These are phyloP conservation scores for Firmiana major DNA, from an alignment of 345 rosid genomes.

Conservation along the genomic window DNA sequence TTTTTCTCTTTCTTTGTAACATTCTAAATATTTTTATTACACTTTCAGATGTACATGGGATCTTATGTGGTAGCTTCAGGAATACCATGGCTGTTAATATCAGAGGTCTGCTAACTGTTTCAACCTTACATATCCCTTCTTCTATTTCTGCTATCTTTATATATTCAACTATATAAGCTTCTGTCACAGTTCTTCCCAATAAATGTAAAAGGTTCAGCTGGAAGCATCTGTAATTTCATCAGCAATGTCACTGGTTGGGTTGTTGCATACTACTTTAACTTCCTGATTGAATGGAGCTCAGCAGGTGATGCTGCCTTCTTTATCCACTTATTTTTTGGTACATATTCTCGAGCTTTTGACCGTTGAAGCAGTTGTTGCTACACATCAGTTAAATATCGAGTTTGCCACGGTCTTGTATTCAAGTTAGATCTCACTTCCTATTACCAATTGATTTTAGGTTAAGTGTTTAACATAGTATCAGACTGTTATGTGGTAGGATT, in stretches of 20 bases:
- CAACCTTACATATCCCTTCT: not conserved
- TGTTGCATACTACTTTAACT: constrained; percentile 2
- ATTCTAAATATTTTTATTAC: not conserved
- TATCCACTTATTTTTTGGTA: not conserved
- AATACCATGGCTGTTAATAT: not conserved
- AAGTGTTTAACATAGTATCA: no score
- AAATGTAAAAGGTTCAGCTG: not conserved
- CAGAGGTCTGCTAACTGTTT: not conserved
- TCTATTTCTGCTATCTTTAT: not conserved
- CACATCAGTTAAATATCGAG: no score
- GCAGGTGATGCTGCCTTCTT: not conserved
- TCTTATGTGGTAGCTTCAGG: not conserved
- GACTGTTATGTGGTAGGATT: no score
- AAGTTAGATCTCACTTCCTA: no score
- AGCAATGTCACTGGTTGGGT: not conserved
- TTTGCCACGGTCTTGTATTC: no score
- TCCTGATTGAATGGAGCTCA: constrained; percentile 1
- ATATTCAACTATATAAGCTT: not conserved
- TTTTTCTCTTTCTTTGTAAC: not conserved
- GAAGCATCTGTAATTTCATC: not conserved
- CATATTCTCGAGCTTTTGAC: not conserved
- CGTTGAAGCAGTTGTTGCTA: no score
- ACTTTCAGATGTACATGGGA: not conserved
- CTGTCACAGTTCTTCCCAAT: not conserved
- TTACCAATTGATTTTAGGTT: no score